Conservation (phyloP, 2,329 filamentous ascomycete species). For the Neonectria hederae region DNA sequence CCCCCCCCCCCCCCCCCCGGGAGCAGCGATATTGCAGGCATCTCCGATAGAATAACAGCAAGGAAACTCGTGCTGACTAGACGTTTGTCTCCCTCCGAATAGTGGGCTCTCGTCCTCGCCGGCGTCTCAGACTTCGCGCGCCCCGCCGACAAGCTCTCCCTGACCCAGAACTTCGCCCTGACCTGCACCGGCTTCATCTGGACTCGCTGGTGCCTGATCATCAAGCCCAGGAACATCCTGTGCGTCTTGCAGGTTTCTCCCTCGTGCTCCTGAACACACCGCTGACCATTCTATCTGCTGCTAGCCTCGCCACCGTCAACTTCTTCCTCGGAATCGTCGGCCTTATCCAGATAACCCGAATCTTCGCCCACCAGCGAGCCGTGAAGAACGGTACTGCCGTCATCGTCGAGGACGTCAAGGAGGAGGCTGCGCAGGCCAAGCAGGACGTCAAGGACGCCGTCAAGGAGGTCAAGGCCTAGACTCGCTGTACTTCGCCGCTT, state of each 20-base stretch:
- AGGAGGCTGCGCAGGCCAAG: constrained; percentile 49
- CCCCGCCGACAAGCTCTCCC: constrained; percentile 89
- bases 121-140: constrained; percentile 92
- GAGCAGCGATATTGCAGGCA: background rate
- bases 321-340: constrained; percentile 96
- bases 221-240: constrained; percentile 92
- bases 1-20: no score
- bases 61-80: constrained; percentile 21
- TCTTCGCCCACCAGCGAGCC: constrained; percentile 71
- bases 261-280: background rate
- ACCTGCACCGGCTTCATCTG: constrained; percentile 94
- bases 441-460: constrained; percentile 34
- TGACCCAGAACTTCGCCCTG: constrained; percentile 91
- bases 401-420: constrained; percentile 53
- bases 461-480: constrained; percentile 35
- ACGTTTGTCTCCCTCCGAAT: background rate
- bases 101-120: constrained; percentile 94
- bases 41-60: background rate
- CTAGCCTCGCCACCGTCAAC: constrained; percentile 90
- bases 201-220: constrained; percentile 99
- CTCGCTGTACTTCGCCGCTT: background rate
- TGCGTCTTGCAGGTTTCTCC: constrained; percentile 47
- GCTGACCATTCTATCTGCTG: background rate
- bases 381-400: constrained; percentile 60
- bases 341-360: constrained; percentile 81